Percentiles rank a stretch among this genome's conserved stretches.
Evolutionary conservation across 2,329 filamentous ascomycete species (phyloP).

Genomic region (Xylaria sp.): DNA sequence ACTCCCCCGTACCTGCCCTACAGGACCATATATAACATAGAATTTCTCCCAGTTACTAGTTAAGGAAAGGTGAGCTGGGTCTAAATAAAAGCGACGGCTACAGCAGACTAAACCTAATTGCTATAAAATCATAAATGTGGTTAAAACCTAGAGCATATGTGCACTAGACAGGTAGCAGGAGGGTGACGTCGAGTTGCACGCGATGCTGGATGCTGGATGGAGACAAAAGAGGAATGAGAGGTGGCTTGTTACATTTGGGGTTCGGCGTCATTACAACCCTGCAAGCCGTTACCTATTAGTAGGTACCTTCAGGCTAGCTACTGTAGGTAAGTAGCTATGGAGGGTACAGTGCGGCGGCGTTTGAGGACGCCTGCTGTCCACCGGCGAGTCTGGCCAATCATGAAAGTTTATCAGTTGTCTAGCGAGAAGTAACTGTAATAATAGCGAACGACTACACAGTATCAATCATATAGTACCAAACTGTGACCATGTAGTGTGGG

Average conservation of each 20-base stretch:
- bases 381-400: not conserved
- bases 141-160: not conserved
- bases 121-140: not conserved
- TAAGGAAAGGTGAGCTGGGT: not conserved
- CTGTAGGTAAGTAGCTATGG: too few relatives aligned
- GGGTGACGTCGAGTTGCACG: not conserved
- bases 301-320: not conserved
- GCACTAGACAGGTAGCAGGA: not conserved
- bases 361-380: too few relatives aligned
- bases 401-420: too few relatives aligned
- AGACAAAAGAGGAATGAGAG: not conserved
- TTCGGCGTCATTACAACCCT: not conserved
- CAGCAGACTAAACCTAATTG: not conserved
- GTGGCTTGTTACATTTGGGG: slow-evolving; percentile 1
- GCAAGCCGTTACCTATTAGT: not conserved
- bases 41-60: too few relatives aligned
- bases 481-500: not conserved
- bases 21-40: not conserved
- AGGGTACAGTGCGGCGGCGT: not conserved
- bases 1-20: too few relatives aligned
- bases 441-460: not conserved
- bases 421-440: not conserved
- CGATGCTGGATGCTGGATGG: not conserved
- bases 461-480: too few relatives aligned
- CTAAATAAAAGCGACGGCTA: not conserved